A percentile compares a stretch with the other conserved stretches of the same genome.
Conservation (phyloP, 225 moss, liverwort and hornwort species). For the Bryoerythrophyllum caledonicum region DNA sequence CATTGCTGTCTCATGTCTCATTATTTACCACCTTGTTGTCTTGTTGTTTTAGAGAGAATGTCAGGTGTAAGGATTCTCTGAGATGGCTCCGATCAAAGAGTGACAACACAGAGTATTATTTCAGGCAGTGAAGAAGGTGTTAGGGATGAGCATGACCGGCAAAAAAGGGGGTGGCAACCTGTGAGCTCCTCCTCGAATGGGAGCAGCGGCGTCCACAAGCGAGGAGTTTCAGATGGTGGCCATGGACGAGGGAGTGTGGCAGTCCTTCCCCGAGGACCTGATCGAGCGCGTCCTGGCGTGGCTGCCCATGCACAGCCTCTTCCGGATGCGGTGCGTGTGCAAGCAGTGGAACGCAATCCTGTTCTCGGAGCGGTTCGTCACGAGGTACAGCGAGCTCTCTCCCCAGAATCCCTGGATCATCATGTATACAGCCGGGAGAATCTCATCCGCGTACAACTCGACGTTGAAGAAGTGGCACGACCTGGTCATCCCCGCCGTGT, state of each 20-base stretch:
- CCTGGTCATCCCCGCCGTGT: slow-evolving; percentile 61
- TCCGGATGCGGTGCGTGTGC: slow-evolving; percentile 66
- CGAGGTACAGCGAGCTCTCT: slow-evolving; percentile 42
- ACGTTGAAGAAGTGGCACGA: slow-evolving; percentile 70
- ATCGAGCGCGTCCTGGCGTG: slow-evolving; percentile 68
- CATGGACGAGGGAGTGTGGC: slow-evolving; percentile 62
- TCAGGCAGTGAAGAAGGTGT: slow-evolving; percentile 7
- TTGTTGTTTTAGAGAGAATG: background rate
- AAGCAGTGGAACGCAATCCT: slow-evolving; percentile 60
- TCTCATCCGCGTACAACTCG: slow-evolving; percentile 67
- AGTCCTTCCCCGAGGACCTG: slow-evolving; percentile 65
- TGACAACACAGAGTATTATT: background rate
- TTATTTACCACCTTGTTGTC: background rate
- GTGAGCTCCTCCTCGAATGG: slow-evolving; percentile 43
- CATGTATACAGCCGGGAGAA: slow-evolving; percentile 66
- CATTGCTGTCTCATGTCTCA: background rate
- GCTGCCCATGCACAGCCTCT: slow-evolving; percentile 74
- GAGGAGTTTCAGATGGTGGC: slow-evolving; percentile 44
- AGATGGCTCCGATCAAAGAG: slow-evolving; percentile 10
- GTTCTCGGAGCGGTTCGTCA: slow-evolving; percentile 53
- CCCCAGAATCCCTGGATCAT: slow-evolving; percentile 83
- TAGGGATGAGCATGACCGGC: slow-evolving; percentile 3
- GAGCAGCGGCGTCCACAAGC: slow-evolving; percentile 57
- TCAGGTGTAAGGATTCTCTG: slow-evolving; percentile 17
- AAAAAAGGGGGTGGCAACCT: background rate